Conservation (phyloP, 192 early-diverging fungal species). For the Coemansia sp. region DNA sequence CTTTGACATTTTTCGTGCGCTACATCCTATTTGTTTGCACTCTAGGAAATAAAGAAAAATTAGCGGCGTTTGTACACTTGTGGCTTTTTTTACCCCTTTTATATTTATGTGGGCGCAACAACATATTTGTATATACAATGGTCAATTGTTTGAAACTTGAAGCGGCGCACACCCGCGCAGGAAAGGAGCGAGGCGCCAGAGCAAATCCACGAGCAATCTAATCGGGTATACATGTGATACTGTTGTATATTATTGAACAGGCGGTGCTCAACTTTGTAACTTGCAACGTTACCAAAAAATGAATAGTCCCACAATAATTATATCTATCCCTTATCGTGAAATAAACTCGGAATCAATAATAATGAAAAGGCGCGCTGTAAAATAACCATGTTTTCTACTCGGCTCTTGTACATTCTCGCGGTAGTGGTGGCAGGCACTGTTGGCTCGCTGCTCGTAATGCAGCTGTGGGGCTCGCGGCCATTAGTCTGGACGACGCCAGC, state of each 20-base stretch:
- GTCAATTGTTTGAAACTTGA: neutral
- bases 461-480: neutral
- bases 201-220: neutral
- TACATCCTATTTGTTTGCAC: slow-evolving; percentile 5
- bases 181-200: neutral
- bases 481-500: neutral
- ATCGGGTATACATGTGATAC: neutral
- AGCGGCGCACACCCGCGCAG: neutral
- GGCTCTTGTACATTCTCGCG: neutral
- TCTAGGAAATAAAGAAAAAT: neutral
- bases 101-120: no score
- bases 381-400: neutral
- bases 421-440: neutral
- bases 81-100: neutral
- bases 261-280: no score
- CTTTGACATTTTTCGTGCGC: neutral
- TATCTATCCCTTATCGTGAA: no score
- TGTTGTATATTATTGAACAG: neutral
- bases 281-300: no score
- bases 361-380: no score
- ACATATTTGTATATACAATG: neutral
- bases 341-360: no score
- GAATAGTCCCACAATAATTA: no score
- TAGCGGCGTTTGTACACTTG: neutral
- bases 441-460: neutral